These are phyloP conservation scores for Alternaria sp. DNA, from an alignment of 2,329 filamentous ascomycete genomes.

Conservation along the genomic window DNA sequence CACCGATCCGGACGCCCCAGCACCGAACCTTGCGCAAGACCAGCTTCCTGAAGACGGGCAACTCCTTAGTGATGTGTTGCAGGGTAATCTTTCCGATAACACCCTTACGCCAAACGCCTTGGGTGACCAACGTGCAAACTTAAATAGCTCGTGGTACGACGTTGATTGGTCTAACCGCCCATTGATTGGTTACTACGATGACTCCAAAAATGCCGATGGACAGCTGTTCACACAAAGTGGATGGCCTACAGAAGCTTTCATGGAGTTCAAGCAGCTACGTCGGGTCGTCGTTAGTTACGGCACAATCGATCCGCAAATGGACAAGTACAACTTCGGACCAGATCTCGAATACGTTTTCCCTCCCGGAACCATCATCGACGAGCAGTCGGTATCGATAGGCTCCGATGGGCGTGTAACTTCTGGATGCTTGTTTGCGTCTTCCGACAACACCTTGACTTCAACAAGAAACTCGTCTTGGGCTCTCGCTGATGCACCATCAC, in stretches of 20 bases:
- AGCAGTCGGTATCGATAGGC: slow-evolving; percentile 39
- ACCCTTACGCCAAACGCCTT: slow-evolving; percentile 63
- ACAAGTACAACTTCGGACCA: slow-evolving; percentile 59
- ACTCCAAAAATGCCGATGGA: slow-evolving; percentile 45
- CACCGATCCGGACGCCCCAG: slow-evolving; percentile 48
- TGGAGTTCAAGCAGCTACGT: slow-evolving; percentile 61
- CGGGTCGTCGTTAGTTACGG: slow-evolving; percentile 64
- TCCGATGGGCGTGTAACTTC: slow-evolving; percentile 52
- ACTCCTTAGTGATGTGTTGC: slow-evolving; percentile 56
- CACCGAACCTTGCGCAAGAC: slow-evolving; percentile 48
- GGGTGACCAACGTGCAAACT: slow-evolving; percentile 58
- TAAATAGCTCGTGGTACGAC: slow-evolving; percentile 66
- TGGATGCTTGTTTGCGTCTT: slow-evolving; percentile 62
- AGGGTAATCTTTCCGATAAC: slow-evolving; percentile 56
- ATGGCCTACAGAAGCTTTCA: slow-evolving; percentile 67
- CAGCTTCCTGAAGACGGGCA: slow-evolving; percentile 54
- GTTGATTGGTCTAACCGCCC: slow-evolving; percentile 51
- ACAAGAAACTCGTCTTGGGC: slow-evolving; percentile 58
- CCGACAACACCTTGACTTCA: slow-evolving; percentile 49
- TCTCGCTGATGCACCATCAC: slow-evolving; percentile 22
- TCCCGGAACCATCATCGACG: slow-evolving; percentile 47
- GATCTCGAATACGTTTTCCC: slow-evolving; percentile 63
- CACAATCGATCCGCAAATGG: slow-evolving; percentile 63
- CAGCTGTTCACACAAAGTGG: slow-evolving; percentile 60
- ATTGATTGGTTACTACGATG: slow-evolving; percentile 60